Evolutionary conservation across 108 stramenopile genomes (phyloP).

Genomic region (Fistulifera pelliculosa): DNA sequence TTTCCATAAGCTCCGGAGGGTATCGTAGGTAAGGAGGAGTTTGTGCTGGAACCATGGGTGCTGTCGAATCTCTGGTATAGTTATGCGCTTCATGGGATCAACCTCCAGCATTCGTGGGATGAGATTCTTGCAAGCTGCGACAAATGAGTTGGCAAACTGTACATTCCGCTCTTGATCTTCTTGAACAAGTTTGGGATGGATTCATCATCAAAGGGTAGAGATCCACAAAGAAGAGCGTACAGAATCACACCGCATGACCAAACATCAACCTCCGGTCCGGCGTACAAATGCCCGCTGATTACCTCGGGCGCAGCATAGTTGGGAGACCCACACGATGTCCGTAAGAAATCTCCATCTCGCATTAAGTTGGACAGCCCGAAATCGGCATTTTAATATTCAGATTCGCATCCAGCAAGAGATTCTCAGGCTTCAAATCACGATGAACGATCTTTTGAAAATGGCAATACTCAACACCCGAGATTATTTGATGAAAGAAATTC

Average conservation of each 20-base stretch:
- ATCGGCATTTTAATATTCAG: conserved; percentile 98
- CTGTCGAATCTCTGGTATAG: conserved; percentile 92
- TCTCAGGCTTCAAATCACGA: conserved; percentile 97
- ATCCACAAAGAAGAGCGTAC: conserved; percentile 98
- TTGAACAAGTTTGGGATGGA: conserved; percentile 97
- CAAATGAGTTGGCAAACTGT: conserved; percentile 91
- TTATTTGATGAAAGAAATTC: conserved; percentile 98
- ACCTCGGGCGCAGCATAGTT: conserved; percentile 99
- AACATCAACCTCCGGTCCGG: conserved; percentile 97
- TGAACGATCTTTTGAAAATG: conserved; percentile 99
- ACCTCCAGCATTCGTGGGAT: conserved; percentile 99
- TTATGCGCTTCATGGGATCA: conserved; percentile 99
- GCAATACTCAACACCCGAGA: conserved; percentile 97
- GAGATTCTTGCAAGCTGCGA: conserved; percentile 89
- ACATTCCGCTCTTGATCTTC: conserved; percentile 99
- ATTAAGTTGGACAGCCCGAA: conserved; percentile 98
- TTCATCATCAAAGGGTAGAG: conserved; percentile 98
- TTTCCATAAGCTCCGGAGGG: conserved; percentile 91
- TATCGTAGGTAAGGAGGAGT: conserved; percentile 95
- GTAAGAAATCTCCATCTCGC: conserved; percentile 97
- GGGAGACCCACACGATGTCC: conserved; percentile 96
- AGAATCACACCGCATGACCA: conserved; percentile 99
- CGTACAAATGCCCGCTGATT: conserved; percentile 95
- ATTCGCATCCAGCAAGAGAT: conserved; percentile 88
- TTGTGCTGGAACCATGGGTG: conserved; percentile 99